phyloP scores from a whole-genome alignment of 345 rosid species.

The Limnanthes douglasii region DNA sequence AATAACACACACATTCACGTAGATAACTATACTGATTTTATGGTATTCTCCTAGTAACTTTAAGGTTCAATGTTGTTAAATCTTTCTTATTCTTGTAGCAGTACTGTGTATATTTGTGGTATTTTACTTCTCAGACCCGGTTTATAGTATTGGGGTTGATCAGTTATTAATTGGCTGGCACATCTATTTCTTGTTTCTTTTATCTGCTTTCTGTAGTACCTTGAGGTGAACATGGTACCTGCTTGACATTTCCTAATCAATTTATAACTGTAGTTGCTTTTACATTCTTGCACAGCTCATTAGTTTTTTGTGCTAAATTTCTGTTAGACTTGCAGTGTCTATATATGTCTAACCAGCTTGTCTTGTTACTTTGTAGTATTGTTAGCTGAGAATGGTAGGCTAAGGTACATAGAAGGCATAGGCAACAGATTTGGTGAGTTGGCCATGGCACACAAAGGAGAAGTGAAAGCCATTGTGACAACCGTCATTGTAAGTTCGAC shows the following conservation, averaged over 20 bases:
- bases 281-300: background rate
- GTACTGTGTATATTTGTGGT: no score
- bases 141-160: background rate
- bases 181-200: background rate
- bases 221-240: background rate
- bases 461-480: constrained; percentile 63
- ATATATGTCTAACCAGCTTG: background rate
- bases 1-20: no score
- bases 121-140: background rate
- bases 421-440: constrained; percentile 49
- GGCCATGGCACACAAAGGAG: constrained; percentile 80
- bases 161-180: background rate
- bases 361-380: constrained; percentile 24
- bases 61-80: no score
- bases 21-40: no score
- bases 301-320: no score
- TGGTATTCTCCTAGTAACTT: no score
- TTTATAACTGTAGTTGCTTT: background rate
- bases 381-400: constrained; percentile 78
- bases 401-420: constrained; percentile 46
- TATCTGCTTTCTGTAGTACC: background rate
- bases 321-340: no score
- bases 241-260: background rate
- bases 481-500: constrained; percentile 57
- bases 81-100: background rate